A percentile compares a stretch with the other conserved stretches of the same genome.
Evolutionary conservation across 805 yeast species (phyloP).

Genomic region (Limtongia smithiae): DNA sequence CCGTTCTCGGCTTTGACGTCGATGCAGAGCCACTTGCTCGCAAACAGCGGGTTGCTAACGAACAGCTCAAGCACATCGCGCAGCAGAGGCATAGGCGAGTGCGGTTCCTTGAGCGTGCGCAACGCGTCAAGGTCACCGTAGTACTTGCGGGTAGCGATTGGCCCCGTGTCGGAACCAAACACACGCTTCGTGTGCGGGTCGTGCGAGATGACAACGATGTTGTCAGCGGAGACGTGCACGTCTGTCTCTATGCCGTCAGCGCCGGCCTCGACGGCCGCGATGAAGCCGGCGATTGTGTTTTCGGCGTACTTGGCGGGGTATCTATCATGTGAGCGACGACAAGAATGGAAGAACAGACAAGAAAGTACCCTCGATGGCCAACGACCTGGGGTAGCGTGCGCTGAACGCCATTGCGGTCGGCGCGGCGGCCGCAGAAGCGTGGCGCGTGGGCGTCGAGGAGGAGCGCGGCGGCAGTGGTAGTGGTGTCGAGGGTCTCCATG

Average conservation of each 20-base stretch:
- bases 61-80: constrained; percentile 15
- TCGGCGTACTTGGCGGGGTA: constrained; percentile 32
- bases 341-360: background rate
- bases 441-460: too few relatives aligned
- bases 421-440: too few relatives aligned
- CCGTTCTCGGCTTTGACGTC: constrained; percentile 27
- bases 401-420: too few relatives aligned
- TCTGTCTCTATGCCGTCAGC: constrained; percentile 50
- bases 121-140: constrained; percentile 41
- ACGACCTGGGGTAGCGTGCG: too few relatives aligned
- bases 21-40: constrained; percentile 19
- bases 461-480: too few relatives aligned
- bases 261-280: constrained; percentile 47
- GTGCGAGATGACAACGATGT: constrained; percentile 53
- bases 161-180: constrained; percentile 41
- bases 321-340: too few relatives aligned
- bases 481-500: too few relatives aligned
- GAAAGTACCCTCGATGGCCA: constrained; percentile 28
- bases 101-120: constrained; percentile 35
- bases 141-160: constrained; percentile 41
- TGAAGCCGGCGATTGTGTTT: constrained; percentile 41
- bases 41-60: constrained; percentile 9
- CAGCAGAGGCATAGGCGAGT: constrained; percentile 26
- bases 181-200: constrained; percentile 50
- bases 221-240: constrained; percentile 52